Base-by-base conservation (phyloP, 2,329 filamentous ascomycete genomes). In the Didymosphaeria variabile region DNA sequence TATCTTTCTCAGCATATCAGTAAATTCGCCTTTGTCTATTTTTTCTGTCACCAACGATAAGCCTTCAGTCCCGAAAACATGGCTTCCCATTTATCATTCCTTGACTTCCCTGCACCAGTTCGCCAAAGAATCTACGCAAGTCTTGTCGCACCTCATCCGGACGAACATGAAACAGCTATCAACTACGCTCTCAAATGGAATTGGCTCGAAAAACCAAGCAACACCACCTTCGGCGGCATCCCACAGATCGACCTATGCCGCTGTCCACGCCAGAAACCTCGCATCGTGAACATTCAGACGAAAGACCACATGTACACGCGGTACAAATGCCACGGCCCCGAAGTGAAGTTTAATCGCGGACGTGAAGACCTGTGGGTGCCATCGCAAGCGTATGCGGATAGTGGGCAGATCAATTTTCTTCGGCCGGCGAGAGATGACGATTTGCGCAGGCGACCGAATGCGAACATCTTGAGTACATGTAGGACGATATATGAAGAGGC, bases 131-230 rank as follows among this genome's bases (percentile, higher is more conserved):
- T 75, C 45, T 72, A 72, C 56, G 57, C 61, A 46, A 64, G 70
- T 50, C 61, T 71, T 21, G 63, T 73, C 12, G 49, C 69, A n/a
- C 64, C 66, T 23, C 70, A 76, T 57, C 78, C 77, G 6, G 69
- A 78, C 55, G 74, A 78, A 31, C 67, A 73, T 12, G 58, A 76
- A 5, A 73, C 70, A 19, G 71, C 71, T 2, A 66, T 83, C 40
- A 78, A 76, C 57, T 77, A 77, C 75, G 56, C 59, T 7, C 64
- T 75, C 17, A 50, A 60, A 19, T 76, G 72, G 70, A 67, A 69
- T 5, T 64, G 69, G 58, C 63, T 77, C 5, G 66, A 73, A 4
- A 69, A 73, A 38, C 73, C 74, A 1, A 71, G 67, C 61, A 73
- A 73, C 50, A 71, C 67, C 8, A 76, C 75, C 7, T 76, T 74